Percentiles rank a stretch among this genome's conserved stretches.
These are phyloP conservation scores for Pugionium dolabratum DNA, from an alignment of 345 rosid species.

Conservation along the genomic window DNA sequence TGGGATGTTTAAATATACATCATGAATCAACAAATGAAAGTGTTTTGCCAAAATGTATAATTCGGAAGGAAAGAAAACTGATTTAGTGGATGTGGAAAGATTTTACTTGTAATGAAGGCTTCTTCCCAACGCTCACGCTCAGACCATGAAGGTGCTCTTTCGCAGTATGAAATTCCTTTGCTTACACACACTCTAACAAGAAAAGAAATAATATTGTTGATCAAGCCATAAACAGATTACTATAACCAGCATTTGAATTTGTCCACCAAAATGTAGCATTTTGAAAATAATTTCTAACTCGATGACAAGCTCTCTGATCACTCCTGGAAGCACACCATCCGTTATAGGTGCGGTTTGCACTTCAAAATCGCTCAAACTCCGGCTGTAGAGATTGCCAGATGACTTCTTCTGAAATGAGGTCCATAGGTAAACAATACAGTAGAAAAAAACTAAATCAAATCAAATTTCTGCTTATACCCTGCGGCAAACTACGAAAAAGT, in stretches of 20 bases:
- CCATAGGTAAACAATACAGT: slow-evolving; percentile 7
- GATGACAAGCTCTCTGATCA: slow-evolving; percentile 74
- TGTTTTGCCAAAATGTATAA: no score
- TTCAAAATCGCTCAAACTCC: slow-evolving; percentile 41
- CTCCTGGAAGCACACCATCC: slow-evolving; percentile 87
- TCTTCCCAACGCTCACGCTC: slow-evolving; percentile 62
- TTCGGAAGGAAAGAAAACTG: no score
- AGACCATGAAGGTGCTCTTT: slow-evolving; percentile 73
- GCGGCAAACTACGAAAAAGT: slow-evolving; percentile 64
- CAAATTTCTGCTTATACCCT: slow-evolving; percentile 49
- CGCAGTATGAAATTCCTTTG: slow-evolving; percentile 60
- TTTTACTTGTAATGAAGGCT: slow-evolving; percentile 72
- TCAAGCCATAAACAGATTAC: slow-evolving; percentile 2
- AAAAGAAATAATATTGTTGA: background rate
- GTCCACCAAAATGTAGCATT: slow-evolving; percentile 6
- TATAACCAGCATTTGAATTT: background rate
- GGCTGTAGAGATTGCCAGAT: slow-evolving; percentile 17
- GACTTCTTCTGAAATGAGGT: slow-evolving; percentile 13
- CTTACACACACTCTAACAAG: slow-evolving; percentile 52
- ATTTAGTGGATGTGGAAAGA: background rate
- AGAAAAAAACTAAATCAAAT: background rate
- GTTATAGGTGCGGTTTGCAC: slow-evolving; percentile 80
- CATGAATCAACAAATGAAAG: no score
- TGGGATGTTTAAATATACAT: background rate
- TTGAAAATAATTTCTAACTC: slow-evolving; percentile 49